Conservation (phyloP, 2,329 filamentous ascomycete genomes). For the Blastomyces gilchristii region DNA sequence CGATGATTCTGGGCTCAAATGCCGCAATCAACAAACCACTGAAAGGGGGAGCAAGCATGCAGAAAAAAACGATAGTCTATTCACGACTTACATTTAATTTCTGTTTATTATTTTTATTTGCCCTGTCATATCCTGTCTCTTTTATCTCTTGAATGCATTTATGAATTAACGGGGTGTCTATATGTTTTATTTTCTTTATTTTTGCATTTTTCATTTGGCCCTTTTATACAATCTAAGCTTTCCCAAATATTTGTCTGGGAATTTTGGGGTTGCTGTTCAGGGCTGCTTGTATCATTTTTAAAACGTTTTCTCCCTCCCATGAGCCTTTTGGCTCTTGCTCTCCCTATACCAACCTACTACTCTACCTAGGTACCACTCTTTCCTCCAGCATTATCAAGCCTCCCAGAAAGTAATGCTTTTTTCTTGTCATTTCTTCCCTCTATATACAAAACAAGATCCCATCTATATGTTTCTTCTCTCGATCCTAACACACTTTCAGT, state of each 20-base stretch:
- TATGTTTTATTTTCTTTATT: background rate
- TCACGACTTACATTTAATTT: conserved; percentile 23
- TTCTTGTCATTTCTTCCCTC: background rate
- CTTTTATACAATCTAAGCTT: conserved; percentile 3
- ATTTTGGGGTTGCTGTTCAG: background rate
- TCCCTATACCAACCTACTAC: background rate
- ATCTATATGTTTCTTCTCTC: background rate
- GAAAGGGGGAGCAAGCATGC: background rate
- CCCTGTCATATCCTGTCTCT: background rate
- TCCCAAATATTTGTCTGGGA: background rate
- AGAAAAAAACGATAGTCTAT: conserved; percentile 10
- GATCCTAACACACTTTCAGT: background rate
- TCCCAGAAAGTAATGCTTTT: background rate
- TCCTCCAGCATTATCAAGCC: background rate
- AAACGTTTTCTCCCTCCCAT: background rate
- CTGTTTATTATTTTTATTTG: conserved; percentile 24
- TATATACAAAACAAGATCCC: background rate
- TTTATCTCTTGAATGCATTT: conserved; percentile 3
- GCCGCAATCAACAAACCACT: background rate
- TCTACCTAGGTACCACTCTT: background rate
- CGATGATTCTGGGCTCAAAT: background rate
- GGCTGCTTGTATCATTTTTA: background rate
- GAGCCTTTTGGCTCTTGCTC: background rate
- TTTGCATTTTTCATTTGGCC: background rate
- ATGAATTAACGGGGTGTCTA: background rate